Evolutionary conservation across 805 yeast species (phyloP).

Genomic region (Candida manassasensis): DNA sequence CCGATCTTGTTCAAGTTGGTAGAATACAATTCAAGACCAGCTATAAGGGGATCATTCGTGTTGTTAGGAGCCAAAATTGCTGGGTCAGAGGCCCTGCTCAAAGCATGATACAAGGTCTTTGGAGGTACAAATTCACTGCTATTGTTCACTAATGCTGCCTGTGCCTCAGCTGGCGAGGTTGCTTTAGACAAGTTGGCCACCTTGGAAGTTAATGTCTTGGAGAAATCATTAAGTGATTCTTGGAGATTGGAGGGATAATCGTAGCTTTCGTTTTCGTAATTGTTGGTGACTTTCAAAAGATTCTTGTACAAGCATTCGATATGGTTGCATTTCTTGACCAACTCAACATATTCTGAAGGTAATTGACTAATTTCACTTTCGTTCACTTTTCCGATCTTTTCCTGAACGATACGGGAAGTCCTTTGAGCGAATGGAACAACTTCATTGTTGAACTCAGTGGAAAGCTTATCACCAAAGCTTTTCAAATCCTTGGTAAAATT

Average conservation of each 20-base stretch:
- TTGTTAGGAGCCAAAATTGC: slow-evolving; percentile 41
- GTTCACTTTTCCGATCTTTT: slow-evolving; percentile 65
- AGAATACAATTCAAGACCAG: slow-evolving; percentile 63
- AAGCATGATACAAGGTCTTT: slow-evolving; percentile 78
- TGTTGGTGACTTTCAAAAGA: slow-evolving; percentile 39
- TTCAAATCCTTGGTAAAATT: slow-evolving; percentile 39
- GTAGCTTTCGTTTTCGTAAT: slow-evolving; percentile 71
- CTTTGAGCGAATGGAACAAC: slow-evolving; percentile 68
- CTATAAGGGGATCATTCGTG: slow-evolving; percentile 46
- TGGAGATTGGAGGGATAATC: slow-evolving; percentile 76
- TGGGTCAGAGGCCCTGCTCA: slow-evolving; percentile 68
- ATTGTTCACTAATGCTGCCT: slow-evolving; percentile 54
- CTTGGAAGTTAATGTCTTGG: slow-evolving; percentile 59
- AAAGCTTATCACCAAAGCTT: slow-evolving; percentile 38
- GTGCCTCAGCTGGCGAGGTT: slow-evolving; percentile 76
- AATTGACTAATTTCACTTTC: slow-evolving; percentile 68
- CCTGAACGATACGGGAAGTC: slow-evolving; percentile 75
- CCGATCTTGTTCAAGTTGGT: slow-evolving; percentile 71
- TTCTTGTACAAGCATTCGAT: slow-evolving; percentile 39
- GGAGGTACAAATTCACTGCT: slow-evolving; percentile 51
- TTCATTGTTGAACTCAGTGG: slow-evolving; percentile 52
- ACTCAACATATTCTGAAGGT: slow-evolving; percentile 70
- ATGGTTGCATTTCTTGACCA: slow-evolving; percentile 36
- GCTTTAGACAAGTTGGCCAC: slow-evolving; percentile 68
- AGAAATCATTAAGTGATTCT: slow-evolving; percentile 72